phyloP scores from a whole-genome alignment of 495 filamentous ascomycete genomes.

The Lophiotrema nucula region DNA sequence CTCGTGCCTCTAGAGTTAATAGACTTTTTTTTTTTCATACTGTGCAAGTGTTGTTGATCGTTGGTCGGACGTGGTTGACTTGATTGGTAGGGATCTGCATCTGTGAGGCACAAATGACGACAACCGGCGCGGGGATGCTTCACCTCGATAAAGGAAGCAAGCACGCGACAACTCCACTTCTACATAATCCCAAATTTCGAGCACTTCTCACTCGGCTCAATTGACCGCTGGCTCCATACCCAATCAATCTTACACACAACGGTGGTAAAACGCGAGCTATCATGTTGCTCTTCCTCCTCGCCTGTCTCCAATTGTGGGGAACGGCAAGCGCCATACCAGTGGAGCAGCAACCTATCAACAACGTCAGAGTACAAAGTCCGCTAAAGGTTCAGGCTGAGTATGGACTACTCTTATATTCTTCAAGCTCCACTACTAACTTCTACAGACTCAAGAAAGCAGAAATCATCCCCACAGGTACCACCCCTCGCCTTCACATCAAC shows the following conservation, averaged over 20 bases:
- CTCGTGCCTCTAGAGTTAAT: too few species aligned
- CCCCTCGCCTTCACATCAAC: conserved; percentile 5
- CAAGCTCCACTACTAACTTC: not conserved
- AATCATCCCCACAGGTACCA: conserved; percentile 58
- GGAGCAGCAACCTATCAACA: not conserved
- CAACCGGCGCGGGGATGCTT: not conserved
- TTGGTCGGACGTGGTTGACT: too few species aligned
- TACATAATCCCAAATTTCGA: too few species aligned
- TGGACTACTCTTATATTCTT: not conserved
- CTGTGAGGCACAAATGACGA: not conserved
- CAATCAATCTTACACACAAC: too few species aligned
- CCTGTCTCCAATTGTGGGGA: not conserved
- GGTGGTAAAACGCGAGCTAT: not conserved
- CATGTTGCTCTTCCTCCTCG: not conserved
- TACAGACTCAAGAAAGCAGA: conserved; percentile 56
- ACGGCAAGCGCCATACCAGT: not conserved
- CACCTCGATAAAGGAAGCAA: too few species aligned
- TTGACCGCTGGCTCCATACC: too few species aligned
- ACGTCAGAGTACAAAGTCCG: not conserved
- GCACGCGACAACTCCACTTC: too few species aligned
- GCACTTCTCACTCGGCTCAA: too few species aligned
- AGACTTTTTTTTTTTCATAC: too few species aligned
- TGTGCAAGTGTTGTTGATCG: too few species aligned
- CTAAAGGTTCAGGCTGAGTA: conserved; percentile 31
- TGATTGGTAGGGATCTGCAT: not conserved